Conservation (phyloP, 163 green algal species). For the Trebouxiophyceae sp. region DNA sequence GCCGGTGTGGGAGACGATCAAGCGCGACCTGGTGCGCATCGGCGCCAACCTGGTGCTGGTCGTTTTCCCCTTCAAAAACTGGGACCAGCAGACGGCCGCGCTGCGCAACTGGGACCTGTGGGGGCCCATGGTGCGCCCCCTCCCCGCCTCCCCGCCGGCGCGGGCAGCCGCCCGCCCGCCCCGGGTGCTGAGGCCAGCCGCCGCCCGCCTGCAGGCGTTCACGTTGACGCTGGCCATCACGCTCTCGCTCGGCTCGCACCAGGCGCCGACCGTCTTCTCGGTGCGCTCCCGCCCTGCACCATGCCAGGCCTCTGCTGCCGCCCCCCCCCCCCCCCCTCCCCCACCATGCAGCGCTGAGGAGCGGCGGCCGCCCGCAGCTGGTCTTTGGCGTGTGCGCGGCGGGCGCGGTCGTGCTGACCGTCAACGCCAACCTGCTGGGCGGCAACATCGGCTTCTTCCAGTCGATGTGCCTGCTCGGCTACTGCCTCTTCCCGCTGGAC, state of each 20-base stretch:
- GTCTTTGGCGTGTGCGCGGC: constrained; percentile 86
- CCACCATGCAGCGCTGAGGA: no score
- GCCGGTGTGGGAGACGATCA: constrained; percentile 78
- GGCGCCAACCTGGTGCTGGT: constrained; percentile 76
- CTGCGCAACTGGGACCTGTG: constrained; percentile 98
- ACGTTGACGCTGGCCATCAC: constrained; percentile 70
- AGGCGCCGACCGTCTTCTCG: constrained; percentile 66
- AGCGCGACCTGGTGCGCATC: constrained; percentile 83
- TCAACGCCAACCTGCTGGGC: constrained; percentile 93
- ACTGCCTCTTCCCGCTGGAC: constrained; percentile 95
- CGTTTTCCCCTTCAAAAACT: constrained; percentile 77
- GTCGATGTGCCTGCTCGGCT: constrained; percentile 89
- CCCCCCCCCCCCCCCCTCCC: no score
- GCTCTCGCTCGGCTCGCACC: constrained; percentile 58
- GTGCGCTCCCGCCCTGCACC: constrained; percentile 23
- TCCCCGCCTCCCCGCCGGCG: not conserved
- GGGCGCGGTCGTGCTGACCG: constrained; percentile 86
- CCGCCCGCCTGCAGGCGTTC: constrained; percentile 70
- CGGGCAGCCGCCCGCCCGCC: no score
- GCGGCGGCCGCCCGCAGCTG: constrained; percentile 62
- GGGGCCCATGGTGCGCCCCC: constrained; percentile 74
- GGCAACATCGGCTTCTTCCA: constrained; percentile 89
- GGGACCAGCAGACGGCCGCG: constrained; percentile 57
- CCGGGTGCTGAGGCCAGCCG: not conserved
- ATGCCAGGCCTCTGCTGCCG: no score